Evolutionary conservation across 805 yeast genomes (phyloP).

Genomic region (Saccharomycopsis synnaedendra): DNA sequence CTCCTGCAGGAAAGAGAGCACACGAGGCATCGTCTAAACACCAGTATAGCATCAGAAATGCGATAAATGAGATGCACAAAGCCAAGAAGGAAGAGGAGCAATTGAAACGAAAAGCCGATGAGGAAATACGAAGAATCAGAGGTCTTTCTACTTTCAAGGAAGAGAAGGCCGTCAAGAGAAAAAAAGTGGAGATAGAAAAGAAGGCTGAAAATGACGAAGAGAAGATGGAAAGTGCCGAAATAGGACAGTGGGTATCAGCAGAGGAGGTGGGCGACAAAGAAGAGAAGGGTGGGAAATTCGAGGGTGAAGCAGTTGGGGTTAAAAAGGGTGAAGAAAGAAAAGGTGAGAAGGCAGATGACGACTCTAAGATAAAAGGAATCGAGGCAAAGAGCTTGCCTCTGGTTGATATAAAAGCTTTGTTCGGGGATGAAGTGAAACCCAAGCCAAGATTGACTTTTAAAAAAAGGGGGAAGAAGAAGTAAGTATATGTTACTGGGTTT

Average conservation of each 20-base stretch:
- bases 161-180: background rate
- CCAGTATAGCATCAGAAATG: background rate
- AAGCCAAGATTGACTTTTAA: background rate
- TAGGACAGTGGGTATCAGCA: background rate
- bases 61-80: background rate
- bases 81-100: constrained; percentile 1
- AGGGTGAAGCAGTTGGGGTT: background rate
- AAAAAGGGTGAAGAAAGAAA: background rate
- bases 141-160: background rate
- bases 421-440: background rate
- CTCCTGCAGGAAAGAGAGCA: constrained; percentile 1
- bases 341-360: background rate
- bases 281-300: background rate
- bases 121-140: constrained; percentile 1
- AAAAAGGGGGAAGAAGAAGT: background rate
- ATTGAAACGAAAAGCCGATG: background rate
- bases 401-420: background rate
- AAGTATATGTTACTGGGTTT: background rate
- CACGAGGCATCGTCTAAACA: constrained; percentile 6
- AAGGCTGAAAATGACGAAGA: background rate
- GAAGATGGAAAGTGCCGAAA: background rate
- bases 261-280: background rate
- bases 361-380: background rate
- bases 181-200: background rate
- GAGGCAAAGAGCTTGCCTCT: background rate